Evolutionary conservation across 257 asterid species (phyloP), one percentile per base, ranked within the genome.

Genomic region (Gentiana macrophylla): DNA sequence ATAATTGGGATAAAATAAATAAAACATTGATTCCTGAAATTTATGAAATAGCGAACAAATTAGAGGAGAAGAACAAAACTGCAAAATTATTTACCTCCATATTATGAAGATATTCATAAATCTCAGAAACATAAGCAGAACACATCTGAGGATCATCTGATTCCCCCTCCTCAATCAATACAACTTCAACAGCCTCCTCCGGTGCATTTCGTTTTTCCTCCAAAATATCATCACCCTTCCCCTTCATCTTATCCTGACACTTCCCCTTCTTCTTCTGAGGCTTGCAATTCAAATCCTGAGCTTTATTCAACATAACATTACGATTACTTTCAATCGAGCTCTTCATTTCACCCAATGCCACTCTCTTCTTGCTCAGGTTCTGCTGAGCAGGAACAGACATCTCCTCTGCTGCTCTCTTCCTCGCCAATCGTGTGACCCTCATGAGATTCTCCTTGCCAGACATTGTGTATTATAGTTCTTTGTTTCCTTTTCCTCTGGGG

Each of bases 311-410:
- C 33, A 44, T 52, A 57, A 32, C 62, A 47, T 55, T 66, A 4
- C 53, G 5, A 41, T 41, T 41, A 24, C 24, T 24, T 3, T 41
- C 5, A 1, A 68, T 57, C 35, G 70, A 59, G 59, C 80, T 81
- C 75, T 81, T 86, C 71, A 91, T 79, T 70, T 87, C 97, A 7
- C 94, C 90, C 82, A 92, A 60, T 3, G 74, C 98, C 12, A 85
- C 91, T 60, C 97, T 81, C 67, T 68, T 81, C 80, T 66, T 86
- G 75, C 73, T 79, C 12, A 50, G 54, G 4, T 56, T 45, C 60
- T 53, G 69, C 24, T 24, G 11, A 12, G 63, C 57, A 37, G 59
- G 12, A 5, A 69, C 63, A 57, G 70, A 24, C 24, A 24, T 57
- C n/a, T 78, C 65, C 15, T 72, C 95, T 3, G 66, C 90, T 0